Conservation (phyloP, 441 rosid genomes). For the Kokia cookei region DNA sequence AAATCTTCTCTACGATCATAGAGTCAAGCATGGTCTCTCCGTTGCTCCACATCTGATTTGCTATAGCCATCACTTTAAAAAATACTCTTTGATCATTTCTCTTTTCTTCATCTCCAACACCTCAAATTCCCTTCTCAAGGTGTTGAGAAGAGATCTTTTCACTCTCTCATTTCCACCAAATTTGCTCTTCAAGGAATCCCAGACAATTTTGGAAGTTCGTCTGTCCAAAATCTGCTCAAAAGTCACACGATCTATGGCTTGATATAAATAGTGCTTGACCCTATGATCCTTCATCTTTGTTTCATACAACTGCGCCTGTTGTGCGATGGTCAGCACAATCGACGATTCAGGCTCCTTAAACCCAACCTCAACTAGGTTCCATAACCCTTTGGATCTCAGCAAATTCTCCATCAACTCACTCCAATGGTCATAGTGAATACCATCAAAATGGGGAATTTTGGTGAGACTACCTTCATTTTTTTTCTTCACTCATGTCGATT, state of each 20-base stretch:
- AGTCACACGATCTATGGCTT: not conserved
- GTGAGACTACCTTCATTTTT: not conserved
- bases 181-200: not conserved
- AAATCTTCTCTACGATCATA: not conserved
- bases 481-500: not conserved
- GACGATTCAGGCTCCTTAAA: not conserved
- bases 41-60: not conserved
- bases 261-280: not conserved
- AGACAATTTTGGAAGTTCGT: not conserved
- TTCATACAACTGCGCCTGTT: accelerated
- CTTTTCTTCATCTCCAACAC: not conserved
- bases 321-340: not conserved
- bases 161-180: not conserved
- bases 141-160: not conserved
- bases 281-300: not conserved
- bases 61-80: not conserved
- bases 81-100: not conserved
- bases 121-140: not conserved
- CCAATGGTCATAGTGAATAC: not conserved
- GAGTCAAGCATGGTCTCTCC: not conserved
- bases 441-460: not conserved
- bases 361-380: not conserved
- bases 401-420: not conserved
- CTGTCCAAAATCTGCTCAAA: not conserved
- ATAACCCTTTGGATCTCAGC: not conserved